phyloP scores from a whole-genome alignment of 495 filamentous ascomycete species.

The Penicillium roqueforti region DNA sequence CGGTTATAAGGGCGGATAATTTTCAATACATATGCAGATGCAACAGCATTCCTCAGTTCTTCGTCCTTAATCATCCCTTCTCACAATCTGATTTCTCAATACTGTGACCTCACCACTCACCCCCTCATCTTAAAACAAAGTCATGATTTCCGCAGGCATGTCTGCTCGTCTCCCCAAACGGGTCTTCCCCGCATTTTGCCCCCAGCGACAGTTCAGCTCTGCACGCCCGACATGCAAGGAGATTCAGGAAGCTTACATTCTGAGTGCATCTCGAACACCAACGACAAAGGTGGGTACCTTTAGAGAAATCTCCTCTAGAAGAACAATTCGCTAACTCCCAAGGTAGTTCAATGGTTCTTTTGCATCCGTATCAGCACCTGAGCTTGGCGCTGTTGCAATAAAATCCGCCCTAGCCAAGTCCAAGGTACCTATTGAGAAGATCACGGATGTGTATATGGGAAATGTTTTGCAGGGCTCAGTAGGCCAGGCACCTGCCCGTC shows the following conservation, averaged over 20 bases:
- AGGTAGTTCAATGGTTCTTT: constrained; percentile 88
- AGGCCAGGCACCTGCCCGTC: constrained; percentile 88
- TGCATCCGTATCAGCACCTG: constrained; percentile 72
- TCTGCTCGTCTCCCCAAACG: constrained; percentile 31
- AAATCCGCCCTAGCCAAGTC: constrained; percentile 83
- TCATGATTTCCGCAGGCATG: constrained; percentile 28
- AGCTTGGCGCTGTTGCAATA: constrained; percentile 84
- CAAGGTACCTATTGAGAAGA: constrained; percentile 66
- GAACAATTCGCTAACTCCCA: neutral
- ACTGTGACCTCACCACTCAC: neutral
- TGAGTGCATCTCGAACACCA: constrained; percentile 82
- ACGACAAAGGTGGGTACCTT: constrained; percentile 65
- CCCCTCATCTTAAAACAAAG: neutral
- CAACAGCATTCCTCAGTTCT: constrained; percentile 2
- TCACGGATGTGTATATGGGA: constrained; percentile 94
- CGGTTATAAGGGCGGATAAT: constrained; percentile 18
- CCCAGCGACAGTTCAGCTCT: constrained; percentile 63
- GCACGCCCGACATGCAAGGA: constrained; percentile 57
- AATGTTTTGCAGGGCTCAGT: constrained; percentile 84
- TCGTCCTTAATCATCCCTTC: neutral
- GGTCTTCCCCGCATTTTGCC: constrained; percentile 41
- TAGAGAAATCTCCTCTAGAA: neutral
- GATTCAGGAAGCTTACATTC: constrained; percentile 84
- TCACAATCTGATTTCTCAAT: neutral
- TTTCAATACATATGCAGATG: constrained; percentile 1